Base-by-base conservation (phyloP, 2,329 filamentous ascomycete species). In the Fusarium pseudonygamai region DNA sequence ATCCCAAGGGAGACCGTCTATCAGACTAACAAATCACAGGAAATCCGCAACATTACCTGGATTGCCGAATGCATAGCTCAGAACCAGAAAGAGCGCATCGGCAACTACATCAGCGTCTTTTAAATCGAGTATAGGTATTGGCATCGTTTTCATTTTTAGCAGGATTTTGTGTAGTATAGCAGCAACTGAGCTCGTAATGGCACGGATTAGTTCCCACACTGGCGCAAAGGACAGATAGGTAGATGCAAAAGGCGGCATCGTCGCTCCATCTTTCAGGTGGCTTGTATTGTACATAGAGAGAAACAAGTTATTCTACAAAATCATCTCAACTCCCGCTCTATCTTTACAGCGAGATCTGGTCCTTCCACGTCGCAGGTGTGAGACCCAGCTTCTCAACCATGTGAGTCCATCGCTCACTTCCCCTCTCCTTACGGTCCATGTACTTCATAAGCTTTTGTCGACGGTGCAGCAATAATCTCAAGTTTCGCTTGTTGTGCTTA, bases 41-140 rank as follows among this genome's bases (percentile, higher is more conserved):
- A 99, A 93, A 98, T 98, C 79, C 93, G 96, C 75, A 99, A 99
- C 84, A 97, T 99, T 80, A 98, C 96, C 58, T 99, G 96, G 96
- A 99, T 99, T 83, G 93, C 96, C 28, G 96, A 99, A 84, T 99
- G 96, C 85, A 99, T 99, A 89, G 96, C 96, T 63, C 96, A 99
- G 85, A 98, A 97, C 87, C 96, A 99, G 85, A 99, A 99, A 87
- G 96, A 99, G 84, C 91, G 96, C 81, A 98, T 99, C 82, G 93
- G 94, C 78, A 99, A 98, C 85, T 99, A 97, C 84, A 99, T 99
- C 83, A 97, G 95, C 84, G 96, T 98, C 71, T 97, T 99, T 85
- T 97, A 84, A 89, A 77, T 72, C 67, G 68, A 49, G 71, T 65
- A 60, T 69, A 65, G 30, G 72, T 64, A 61, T 46, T 62, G 73